A percentile compares a stretch with the other conserved stretches of the same genome.
Evolutionary conservation across 2,329 filamentous ascomycete species (phyloP).

Genomic region (Fusarium sp.): DNA sequence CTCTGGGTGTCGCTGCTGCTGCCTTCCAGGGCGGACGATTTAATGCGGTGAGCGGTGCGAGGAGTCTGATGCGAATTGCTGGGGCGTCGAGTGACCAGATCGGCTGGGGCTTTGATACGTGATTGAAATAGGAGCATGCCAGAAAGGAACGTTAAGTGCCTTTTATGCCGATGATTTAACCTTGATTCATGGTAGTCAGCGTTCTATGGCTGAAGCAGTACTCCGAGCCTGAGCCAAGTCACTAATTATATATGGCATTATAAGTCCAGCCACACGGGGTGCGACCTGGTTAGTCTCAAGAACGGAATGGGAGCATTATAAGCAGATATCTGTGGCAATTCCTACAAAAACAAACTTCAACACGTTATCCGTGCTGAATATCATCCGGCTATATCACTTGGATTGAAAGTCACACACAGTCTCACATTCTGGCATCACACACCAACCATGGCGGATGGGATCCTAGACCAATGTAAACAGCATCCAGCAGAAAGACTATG

Average conservation of each 20-base stretch:
- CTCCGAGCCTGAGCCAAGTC: neutral
- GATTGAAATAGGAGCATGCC: neutral
- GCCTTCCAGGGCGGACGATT: conserved; percentile 30
- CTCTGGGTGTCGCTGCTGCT: conserved; percentile 18
- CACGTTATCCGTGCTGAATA: too few species aligned
- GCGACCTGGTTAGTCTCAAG: neutral
- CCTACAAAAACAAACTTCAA: too few species aligned
- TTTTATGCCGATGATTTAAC: neutral
- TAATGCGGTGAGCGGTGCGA: conserved; percentile 7
- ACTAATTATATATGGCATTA: neutral
- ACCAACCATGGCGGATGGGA: too few species aligned
- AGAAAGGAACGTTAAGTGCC: rapidly evolving
- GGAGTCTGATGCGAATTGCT: conserved; percentile 21
- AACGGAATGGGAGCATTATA: neutral
- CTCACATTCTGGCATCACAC: too few species aligned
- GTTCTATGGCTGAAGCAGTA: neutral
- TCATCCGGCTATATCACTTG: too few species aligned
- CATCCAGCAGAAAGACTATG: too few species aligned
- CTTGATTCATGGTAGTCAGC: neutral
- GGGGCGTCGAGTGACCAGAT: conserved; percentile 23
- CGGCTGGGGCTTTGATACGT: conserved; percentile 37
- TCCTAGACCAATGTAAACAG: too few species aligned
- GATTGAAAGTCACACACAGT: too few species aligned
- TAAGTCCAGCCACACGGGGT: neutral
- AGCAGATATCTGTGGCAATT: neutral